phyloP scores from a whole-genome alignment of 345 rosid species.

The Turnera subulata region DNA sequence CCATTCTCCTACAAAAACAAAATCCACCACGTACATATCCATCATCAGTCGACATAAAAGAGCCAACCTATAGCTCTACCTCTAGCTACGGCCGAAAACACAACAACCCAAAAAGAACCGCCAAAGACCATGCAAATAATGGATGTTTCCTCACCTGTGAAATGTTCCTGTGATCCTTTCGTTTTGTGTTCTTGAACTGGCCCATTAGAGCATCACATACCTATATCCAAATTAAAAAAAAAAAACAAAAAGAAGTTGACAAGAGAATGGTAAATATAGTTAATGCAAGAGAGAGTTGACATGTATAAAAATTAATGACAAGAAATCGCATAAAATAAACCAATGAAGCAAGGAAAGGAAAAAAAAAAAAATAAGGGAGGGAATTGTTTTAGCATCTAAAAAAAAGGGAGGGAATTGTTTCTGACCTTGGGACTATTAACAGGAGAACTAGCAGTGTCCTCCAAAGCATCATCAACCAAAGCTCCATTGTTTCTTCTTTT shows the following conservation, averaged over 20 bases:
- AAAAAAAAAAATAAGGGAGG: no score
- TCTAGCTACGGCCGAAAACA: no score
- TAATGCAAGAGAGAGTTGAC: background rate
- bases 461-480: constrained; percentile 42
- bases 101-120: background rate
- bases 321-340: background rate
- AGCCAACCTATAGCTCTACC: no score
- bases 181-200: constrained; percentile 29
- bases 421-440: constrained; percentile 45
- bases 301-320: background rate
- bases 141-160: constrained; percentile 18
- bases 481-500: constrained; percentile 29
- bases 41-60: no score
- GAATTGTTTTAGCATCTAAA: no score
- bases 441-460: constrained; percentile 62
- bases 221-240: constrained; percentile 13
- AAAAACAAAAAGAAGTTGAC: background rate
- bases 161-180: constrained; percentile 15
- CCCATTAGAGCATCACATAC: constrained; percentile 16
- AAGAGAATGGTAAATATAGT: no score
- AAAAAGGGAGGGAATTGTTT: background rate
- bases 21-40: background rate
- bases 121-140: background rate
- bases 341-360: background rate
- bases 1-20: constrained; percentile 26